Evolutionary conservation across 345 rosid genomes (phyloP).

Genomic region (Luvunga scandens): DNA sequence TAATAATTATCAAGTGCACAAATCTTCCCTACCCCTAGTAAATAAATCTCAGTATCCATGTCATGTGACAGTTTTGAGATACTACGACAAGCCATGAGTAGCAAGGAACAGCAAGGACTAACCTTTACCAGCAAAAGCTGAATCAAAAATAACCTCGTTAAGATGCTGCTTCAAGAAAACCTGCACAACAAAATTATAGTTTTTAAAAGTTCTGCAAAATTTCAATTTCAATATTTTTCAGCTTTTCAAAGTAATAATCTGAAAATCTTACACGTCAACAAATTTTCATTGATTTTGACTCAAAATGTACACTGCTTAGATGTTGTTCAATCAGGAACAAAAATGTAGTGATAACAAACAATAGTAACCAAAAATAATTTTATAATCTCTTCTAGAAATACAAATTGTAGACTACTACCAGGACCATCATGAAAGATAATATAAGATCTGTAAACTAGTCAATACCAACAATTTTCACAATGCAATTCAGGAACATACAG

Average conservation of each 20-base stretch:
- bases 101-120: conserved; percentile 11
- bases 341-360: not conserved
- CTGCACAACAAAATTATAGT: conserved; percentile 37
- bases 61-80: not conserved
- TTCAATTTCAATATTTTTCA: not conserved
- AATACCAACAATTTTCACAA: not conserved
- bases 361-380: not conserved
- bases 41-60: not conserved
- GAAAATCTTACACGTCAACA: not conserved
- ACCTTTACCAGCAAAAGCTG: conserved; percentile 65
- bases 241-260: not conserved
- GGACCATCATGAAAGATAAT: not conserved
- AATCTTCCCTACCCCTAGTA: not conserved
- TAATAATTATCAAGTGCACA: not conserved
- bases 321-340: not conserved
- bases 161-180: conserved; percentile 96
- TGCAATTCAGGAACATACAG: conserved; percentile 40
- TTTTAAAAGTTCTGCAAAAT: not conserved
- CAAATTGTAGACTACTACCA: not conserved
- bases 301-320: not conserved
- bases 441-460: not conserved
- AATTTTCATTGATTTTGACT: not conserved
- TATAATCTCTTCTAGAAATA: not conserved
- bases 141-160: conserved; percentile 64
- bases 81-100: not conserved